Conservation (phyloP, 768 basidiomycete species). For the Mycena venus region DNA sequence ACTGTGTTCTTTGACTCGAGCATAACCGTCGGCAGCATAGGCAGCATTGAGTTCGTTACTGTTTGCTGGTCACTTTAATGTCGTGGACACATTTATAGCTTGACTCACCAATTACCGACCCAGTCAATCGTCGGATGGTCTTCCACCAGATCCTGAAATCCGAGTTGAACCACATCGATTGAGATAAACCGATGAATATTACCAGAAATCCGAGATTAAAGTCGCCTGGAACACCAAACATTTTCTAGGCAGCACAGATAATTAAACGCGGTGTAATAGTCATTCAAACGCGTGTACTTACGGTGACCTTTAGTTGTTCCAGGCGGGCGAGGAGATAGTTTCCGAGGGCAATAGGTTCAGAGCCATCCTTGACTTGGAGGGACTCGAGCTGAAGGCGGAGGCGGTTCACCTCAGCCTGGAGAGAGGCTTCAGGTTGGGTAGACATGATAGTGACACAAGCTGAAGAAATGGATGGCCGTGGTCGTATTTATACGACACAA, state of each 20-base stretch:
- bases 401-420: constrained; percentile 61
- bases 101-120: constrained; percentile 84
- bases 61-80: neutral
- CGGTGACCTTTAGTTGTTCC: constrained; percentile 74
- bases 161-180: neutral
- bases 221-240: constrained; percentile 92
- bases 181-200: constrained; percentile 12
- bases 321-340: constrained; percentile 74
- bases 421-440: constrained; percentile 36
- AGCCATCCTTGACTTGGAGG: constrained; percentile 53
- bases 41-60: constrained; percentile 90
- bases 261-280: neutral
- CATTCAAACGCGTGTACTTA: constrained; percentile 42
- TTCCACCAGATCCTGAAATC: constrained; percentile 81
- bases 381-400: constrained; percentile 62
- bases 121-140: constrained; percentile 83
- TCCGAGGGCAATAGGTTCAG: constrained; percentile 63
- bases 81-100: neutral
- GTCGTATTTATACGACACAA: constrained; percentile 26
- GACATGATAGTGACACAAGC: constrained; percentile 29
- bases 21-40: constrained; percentile 95
- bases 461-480: neutral
- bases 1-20: constrained; percentile 82
- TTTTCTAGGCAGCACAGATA: constrained; percentile 59
- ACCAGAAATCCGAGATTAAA: constrained; percentile 82